Evolutionary conservation across 371 early-diverging fungal species (phyloP).

Genomic region (Mortierella sp.): DNA sequence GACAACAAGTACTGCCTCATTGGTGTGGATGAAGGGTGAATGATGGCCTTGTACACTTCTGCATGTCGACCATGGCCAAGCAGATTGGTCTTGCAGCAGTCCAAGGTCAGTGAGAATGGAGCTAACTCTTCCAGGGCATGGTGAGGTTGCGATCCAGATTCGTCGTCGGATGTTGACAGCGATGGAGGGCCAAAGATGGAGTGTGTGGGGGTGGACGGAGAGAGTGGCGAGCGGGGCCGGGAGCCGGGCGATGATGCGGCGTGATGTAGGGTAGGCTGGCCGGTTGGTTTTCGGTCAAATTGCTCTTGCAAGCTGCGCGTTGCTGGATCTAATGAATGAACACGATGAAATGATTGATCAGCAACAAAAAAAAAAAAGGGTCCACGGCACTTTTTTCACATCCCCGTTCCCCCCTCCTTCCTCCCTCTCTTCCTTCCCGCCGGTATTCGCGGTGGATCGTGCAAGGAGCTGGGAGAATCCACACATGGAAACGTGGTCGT

Average conservation of each 20-base stretch:
- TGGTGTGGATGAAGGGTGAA: conserved; percentile 29
- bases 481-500: too few relatives aligned
- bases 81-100: conserved; percentile 58
- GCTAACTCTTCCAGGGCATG: neutral
- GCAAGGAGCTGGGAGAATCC: too few relatives aligned
- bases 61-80: conserved; percentile 71
- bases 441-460: too few relatives aligned
- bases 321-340: neutral
- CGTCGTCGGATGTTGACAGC: neutral
- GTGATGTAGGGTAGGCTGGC: neutral
- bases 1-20: conserved; percentile 34
- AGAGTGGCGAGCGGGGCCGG: conserved; percentile 12
- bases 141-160: neutral
- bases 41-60: conserved; percentile 59
- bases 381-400: too few relatives aligned
- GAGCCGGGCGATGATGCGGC: conserved; percentile 17
- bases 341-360: neutral
- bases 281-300: neutral
- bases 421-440: too few relatives aligned
- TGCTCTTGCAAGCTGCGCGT: neutral
- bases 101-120: conserved; percentile 55
- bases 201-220: conserved; percentile 17
- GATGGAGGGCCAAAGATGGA: conserved; percentile 6
- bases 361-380: neutral
- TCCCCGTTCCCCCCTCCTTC: too few relatives aligned